Conservation (phyloP, 257 asterid genomes). For the Scutellaria baicalensis region DNA sequence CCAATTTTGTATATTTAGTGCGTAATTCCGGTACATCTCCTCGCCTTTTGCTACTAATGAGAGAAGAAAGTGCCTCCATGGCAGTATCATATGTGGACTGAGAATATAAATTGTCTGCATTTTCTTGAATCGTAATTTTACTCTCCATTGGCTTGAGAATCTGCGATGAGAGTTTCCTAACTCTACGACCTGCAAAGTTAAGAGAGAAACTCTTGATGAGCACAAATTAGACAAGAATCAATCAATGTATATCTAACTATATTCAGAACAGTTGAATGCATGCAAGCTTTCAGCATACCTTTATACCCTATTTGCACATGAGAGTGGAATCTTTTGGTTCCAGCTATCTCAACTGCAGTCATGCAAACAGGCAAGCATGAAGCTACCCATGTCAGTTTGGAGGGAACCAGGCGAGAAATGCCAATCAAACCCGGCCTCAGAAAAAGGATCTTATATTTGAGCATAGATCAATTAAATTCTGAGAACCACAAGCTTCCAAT, state of each 20-base stretch:
- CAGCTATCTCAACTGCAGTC: conserved; percentile 20
- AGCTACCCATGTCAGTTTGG: conserved; percentile 19
- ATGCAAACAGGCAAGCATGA: conserved; percentile 16
- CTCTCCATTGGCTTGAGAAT: conserved; percentile 31
- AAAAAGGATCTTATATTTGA: conserved; percentile 22
- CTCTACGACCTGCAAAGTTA: conserved; percentile 24
- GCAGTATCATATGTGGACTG: conserved; percentile 60
- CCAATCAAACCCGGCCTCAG: conserved; percentile 27
- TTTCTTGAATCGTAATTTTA: conserved; percentile 30
- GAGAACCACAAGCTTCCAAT: conserved; percentile 15
- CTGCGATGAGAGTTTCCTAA: conserved; percentile 25
- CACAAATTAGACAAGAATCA: not conserved
- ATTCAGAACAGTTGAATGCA: not conserved
- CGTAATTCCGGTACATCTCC: conserved; percentile 32
- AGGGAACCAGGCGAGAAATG: conserved; percentile 21
- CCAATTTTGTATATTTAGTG: conserved; percentile 42
- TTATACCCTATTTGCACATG: conserved; percentile 19
- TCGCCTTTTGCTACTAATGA: conserved; percentile 54
- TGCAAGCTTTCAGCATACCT: conserved; percentile 17
- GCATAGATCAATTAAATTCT: conserved; percentile 42
- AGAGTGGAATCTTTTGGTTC: conserved; percentile 24
- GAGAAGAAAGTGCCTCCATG: conserved; percentile 92
- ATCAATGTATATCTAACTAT: not conserved
- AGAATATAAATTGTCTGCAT: conserved; percentile 19
- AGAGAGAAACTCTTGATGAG: not conserved